Base-by-base conservation (phyloP, 176 grass and related monocot genomes). In the Oryza glaberrima region DNA sequence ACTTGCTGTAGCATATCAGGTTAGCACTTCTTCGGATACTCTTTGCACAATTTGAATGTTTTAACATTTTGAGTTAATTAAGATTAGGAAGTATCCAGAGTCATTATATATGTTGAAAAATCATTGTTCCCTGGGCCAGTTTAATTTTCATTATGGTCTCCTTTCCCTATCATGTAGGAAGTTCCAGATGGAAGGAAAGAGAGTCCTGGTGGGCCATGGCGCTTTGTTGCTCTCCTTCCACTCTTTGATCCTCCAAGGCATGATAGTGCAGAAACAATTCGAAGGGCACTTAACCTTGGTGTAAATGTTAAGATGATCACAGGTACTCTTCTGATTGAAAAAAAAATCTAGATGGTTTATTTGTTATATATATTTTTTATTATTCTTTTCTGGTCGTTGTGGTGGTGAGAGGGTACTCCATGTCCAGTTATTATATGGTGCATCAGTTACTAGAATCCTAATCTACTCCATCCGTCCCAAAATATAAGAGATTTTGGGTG, bases 191-290 rank as follows among this genome's bases (percentile, higher is more conserved):
- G 58, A 63, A 63, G 58, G 58, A 63, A 63, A 63, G n/a, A 63
- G n/a, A 63, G 58, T 63, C 58, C 8, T 22, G 58, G 58, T 23
- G 58, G 58, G 19, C 58, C 58, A 63, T 63, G 58, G 58, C 58
- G 10, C 58, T 63, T 63, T 0, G 58, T 63, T 63, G 58, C 58
- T 63, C 20, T 63, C n/a, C 3, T 63, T n/a, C 58, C 58, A 63
- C 58, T 63, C 16, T 63, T 63, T 63, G 58, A 63, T 63, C 58
- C 58, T 63, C 58, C 58, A 63, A 63, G 58, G 58, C 58, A 63
- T 63, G 58, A 63, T 63, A 63, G 58, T 1, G 58, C 58, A 23
- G 58, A 63, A 63, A 63, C 58, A 23, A 23, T 63, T 63, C 58
- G 58, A 63, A 63, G 58, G 58, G 58, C 58, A 22, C 56, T 61